Conservation (phyloP, 176 grass and related monocot species). For the Rhipidocladum racemiflorum region DNA sequence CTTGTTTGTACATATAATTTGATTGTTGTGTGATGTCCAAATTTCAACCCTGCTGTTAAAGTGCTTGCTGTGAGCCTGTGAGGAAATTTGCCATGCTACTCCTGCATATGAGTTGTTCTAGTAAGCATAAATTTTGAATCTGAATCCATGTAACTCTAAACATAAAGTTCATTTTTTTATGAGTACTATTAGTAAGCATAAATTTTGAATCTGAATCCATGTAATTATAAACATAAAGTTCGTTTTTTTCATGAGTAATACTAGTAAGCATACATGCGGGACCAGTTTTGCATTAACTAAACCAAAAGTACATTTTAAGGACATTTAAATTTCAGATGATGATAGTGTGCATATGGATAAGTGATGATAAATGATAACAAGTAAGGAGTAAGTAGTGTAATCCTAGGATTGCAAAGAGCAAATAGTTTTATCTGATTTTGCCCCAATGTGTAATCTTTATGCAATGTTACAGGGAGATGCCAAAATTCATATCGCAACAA, state of each 20-base stretch:
- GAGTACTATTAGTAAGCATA: neutral
- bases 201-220: neutral
- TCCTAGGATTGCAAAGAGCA: neutral
- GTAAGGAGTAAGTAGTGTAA: neutral
- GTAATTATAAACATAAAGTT: neutral
- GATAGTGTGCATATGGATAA: neutral
- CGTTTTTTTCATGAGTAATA: neutral
- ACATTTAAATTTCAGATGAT: slow-evolving; percentile 3
- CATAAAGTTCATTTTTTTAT: neutral
- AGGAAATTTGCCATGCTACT: neutral
- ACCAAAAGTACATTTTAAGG: neutral
- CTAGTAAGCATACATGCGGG: neutral
- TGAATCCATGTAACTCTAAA: slow-evolving; percentile 6
- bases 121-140: neutral
- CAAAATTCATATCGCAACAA: slow-evolving; percentile 57
- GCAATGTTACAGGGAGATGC: slow-evolving; percentile 54
- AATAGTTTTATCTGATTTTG: slow-evolving; percentile 22
- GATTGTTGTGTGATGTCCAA: neutral
- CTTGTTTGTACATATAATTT: neutral
- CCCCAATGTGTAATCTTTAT: neutral
- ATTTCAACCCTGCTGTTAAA: slow-evolving; percentile 11
- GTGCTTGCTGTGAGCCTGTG: neutral
- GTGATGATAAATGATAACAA: neutral
- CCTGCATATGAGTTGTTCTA: slow-evolving; percentile 9
- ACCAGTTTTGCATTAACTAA: neutral